Evolutionary conservation across 208 protist genomes (phyloP), one percentile per base, ranked within the genome.

Genomic region (Wallacemonas sp.): DNA sequence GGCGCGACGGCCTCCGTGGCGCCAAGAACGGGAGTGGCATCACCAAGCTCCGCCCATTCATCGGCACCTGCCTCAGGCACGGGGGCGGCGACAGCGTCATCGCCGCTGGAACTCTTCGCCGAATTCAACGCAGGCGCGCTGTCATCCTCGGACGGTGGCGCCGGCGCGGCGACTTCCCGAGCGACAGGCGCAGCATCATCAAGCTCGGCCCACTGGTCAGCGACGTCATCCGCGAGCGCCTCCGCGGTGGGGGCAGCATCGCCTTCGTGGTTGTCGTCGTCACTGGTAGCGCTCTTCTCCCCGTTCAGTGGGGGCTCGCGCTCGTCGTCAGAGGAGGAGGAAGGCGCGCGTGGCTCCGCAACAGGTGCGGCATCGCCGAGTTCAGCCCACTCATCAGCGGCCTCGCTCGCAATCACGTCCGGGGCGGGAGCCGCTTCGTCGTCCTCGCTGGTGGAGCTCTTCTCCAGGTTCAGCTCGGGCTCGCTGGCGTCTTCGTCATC

Each of bases 381-480:
- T 39, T 39, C 36, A 39, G 36, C 36, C 36, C 36, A 39, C 36
- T 39, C 36, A 12, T 39, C 36, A 16, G 4, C 36, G 36, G 8
- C 8, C 8, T 39, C 36, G 36, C n/a, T n/a, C n/a, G n/a, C n/a
- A n/a, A n/a, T n/a, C n/a, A n/a, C n/a, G n/a, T n/a, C n/a, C n/a
- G n/a, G n/a, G n/a, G n/a, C n/a, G n/a, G n/a, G n/a, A n/a, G n/a
- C n/a, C n/a, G 50, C 3, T 3, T 22, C 54, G 0, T 45, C 65
- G 25, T 39, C 61, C 1, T 39, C 29, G 12, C 42, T 20, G 12
- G 41, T 20, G 20, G 32, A 45, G 3, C 25, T 29, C 20, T 61
- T 57, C 33, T 48, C 63, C 16, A 33, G 38, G n/a, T n/a, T 70
- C 12, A 38, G 48, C 14, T 4, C 36, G 36, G 36, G 46, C 26